Conservation (phyloP, 306 rosid genomes). For the Ceratonia siliqua region DNA sequence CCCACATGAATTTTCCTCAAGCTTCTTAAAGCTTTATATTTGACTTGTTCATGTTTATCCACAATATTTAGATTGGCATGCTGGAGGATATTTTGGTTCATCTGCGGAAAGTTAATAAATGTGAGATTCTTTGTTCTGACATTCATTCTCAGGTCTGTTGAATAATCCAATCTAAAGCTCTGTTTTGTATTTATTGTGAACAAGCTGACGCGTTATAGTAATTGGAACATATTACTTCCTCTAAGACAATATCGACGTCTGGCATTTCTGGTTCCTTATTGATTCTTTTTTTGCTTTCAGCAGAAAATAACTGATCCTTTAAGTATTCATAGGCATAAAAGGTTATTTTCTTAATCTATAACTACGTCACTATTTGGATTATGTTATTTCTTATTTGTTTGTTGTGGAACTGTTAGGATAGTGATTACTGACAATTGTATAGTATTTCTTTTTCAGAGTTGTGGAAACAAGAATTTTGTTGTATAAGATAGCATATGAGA, state of each 20-base stretch:
- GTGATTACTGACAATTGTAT: constrained; percentile 25
- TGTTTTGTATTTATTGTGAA: constrained; percentile 24
- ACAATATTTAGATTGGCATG: constrained; percentile 56
- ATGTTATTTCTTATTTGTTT: constrained; percentile 17
- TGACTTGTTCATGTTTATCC: background rate
- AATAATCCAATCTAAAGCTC: constrained; percentile 25
- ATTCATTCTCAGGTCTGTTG: constrained; percentile 75
- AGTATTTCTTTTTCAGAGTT: constrained; percentile 53
- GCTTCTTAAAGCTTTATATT: constrained; percentile 2
- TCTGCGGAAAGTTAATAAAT: constrained; percentile 59
- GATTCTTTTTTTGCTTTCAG: constrained; percentile 40
- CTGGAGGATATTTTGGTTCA: constrained; percentile 68
- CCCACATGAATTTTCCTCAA: constrained; percentile 1
- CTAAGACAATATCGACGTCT: constrained; percentile 19
- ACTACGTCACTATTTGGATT: constrained; percentile 18
- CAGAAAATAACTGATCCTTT: constrained; percentile 44
- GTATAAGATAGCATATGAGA: constrained; percentile 58
- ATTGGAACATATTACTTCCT: constrained; percentile 27
- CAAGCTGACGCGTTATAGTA: constrained; percentile 12
- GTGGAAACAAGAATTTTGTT: constrained; percentile 60
- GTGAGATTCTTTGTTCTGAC: constrained; percentile 60
- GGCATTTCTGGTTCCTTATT: constrained; percentile 26
- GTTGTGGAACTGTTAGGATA: constrained; percentile 30
- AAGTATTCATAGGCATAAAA: constrained; percentile 47
- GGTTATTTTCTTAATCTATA: constrained; percentile 50